Base-by-base conservation (phyloP, 371 early-diverging fungal species). In the Mucor indicus region DNA sequence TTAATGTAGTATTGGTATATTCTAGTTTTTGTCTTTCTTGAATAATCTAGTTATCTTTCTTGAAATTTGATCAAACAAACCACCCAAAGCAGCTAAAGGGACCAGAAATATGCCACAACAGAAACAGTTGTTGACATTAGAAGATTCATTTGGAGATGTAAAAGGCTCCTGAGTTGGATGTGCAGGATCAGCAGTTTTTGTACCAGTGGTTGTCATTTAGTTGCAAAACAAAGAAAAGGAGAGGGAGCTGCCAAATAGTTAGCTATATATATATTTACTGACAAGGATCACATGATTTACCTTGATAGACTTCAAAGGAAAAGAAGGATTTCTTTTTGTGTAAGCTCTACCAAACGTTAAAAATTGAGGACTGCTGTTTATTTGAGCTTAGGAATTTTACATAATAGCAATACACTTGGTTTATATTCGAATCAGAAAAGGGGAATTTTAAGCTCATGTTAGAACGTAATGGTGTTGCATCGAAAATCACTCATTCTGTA, bases 61-160 rank as follows among this genome's bases (percentile, higher is more conserved):
- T 38, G 43, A 38, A 15, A 65, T 41, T 47, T 64, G 66, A 37
- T 65, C 69, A 4, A 65, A 37, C 1, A 60, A 31, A 9, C 65
- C 69, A 31, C 62, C 65, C 9, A 69, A 25, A 12, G 65, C 65
- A 21, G 69, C 69, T 12, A 69, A 31, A 0, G 66, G 69, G 13
- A 59, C 31, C 8, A 62, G 25, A 17, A 61, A 42, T 10, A 62
- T 33, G 17, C 62, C 69, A 39, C 69, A 69, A 38, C 69, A 69
- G 10, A 22, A 30, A 29, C 58, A 57, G 31, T 57, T 61, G 15
- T 55, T 62, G 30, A 58, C 57, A 42, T 41, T 58, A 19, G 69
- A 64, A 15, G 53, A 32, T 52, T 61, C 59, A n/a, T 13, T 21
- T n/a, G 60, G 55, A 2, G 60, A 48, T 24, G 60, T 53, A 23